These are phyloP conservation scores for Exophiala dermatitidis DNA, from an alignment of 2,329 filamentous ascomycete species.

Conservation along the genomic window DNA sequence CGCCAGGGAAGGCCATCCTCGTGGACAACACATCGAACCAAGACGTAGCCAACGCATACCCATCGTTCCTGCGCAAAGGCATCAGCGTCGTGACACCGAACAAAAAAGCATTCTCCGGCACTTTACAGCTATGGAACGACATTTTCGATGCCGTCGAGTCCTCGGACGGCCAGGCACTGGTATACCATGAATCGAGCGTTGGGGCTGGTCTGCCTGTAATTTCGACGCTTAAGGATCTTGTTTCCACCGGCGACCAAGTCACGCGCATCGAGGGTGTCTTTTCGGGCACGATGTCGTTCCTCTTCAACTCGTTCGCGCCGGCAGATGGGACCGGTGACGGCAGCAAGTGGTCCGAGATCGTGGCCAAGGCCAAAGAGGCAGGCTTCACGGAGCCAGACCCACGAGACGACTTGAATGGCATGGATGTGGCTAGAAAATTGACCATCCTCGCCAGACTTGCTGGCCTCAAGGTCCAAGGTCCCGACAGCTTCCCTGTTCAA, in stretches of 20 bases:
- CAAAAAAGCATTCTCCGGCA: constrained; percentile 93
- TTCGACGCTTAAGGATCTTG: constrained; percentile 86
- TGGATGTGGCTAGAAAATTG: constrained; percentile 90
- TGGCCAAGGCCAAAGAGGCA: constrained; percentile 82
- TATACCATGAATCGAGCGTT: constrained; percentile 93
- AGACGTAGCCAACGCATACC: constrained; percentile 75
- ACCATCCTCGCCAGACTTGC: constrained; percentile 86
- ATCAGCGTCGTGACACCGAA: constrained; percentile 93
- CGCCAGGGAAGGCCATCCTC: constrained; percentile 71
- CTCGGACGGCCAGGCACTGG: constrained; percentile 53
- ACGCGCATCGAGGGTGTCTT: constrained; percentile 95
- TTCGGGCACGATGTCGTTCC: constrained; percentile 93
- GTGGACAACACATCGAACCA: constrained; percentile 96
- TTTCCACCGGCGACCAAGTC: constrained; percentile 86
- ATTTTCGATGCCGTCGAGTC: constrained; percentile 68
- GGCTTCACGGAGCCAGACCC: constrained; percentile 90
- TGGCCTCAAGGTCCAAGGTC: constrained; percentile 72
- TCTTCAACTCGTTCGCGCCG: constrained; percentile 96
- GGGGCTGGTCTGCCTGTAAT: constrained; percentile 90
- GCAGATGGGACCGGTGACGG: constrained; percentile 61
- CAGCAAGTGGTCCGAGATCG: constrained; percentile 75
- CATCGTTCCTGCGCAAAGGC: constrained; percentile 68
- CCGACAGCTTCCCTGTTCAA: constrained; percentile 86
- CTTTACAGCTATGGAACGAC: constrained; percentile 72
- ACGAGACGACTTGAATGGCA: constrained; percentile 75